Evolutionary conservation across 345 rosid species (phyloP).

Genomic region (Fremontodendron californicum): DNA sequence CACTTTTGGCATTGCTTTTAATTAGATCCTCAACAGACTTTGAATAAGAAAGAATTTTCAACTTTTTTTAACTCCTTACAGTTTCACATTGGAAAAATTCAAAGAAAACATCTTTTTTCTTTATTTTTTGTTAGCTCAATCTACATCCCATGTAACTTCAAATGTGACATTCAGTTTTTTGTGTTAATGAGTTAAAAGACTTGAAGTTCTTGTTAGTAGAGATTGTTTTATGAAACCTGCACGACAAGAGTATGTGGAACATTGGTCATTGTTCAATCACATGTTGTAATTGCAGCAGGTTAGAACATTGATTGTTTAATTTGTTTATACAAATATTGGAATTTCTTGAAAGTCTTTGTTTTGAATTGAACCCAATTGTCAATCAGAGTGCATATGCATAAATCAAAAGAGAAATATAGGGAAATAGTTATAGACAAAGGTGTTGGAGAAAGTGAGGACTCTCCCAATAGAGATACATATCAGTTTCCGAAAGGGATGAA

Average conservation of each 20-base stretch:
- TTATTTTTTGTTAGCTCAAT: background rate
- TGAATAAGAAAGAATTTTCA: background rate
- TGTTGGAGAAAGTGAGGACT: constrained; percentile 25
- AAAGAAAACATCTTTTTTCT: background rate
- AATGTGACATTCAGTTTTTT: background rate
- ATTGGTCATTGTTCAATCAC: background rate
- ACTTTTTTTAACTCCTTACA: background rate
- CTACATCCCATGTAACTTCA: background rate
- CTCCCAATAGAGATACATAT: background rate
- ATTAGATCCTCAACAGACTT: background rate
- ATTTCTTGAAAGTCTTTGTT: background rate
- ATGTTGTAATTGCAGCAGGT: background rate
- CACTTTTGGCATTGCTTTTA: constrained; percentile 14
- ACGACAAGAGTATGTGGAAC: background rate
- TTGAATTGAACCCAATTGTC: background rate
- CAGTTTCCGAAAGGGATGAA: constrained; percentile 10
- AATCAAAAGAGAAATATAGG: constrained; percentile 18
- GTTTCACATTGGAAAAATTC: background rate
- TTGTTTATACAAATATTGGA: background rate
- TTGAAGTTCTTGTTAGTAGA: background rate
- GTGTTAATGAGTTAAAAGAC: background rate
- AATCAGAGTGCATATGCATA: constrained; percentile 15
- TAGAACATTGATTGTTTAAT: background rate
- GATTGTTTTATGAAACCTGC: background rate
- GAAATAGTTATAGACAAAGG: constrained; percentile 32